phyloP scores from a whole-genome alignment of 1,139 yeast species.

The Trichomonascaceae sp. region DNA sequence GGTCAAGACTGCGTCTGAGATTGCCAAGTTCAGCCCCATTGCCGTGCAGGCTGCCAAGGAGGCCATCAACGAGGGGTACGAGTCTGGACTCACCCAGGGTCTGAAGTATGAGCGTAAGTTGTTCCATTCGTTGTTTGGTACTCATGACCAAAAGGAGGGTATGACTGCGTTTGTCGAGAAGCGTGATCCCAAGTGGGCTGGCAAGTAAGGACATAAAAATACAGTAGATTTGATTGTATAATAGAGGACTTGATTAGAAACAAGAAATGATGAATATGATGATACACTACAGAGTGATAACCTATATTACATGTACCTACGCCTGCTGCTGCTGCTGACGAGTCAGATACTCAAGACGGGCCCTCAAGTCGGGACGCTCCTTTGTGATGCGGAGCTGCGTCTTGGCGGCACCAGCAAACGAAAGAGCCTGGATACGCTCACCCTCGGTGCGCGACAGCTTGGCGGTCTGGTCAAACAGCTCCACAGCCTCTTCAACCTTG shows the following conservation, averaged over 20 bases:
- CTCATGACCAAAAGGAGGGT: slow-evolving; percentile 37
- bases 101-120: slow-evolving; percentile 31
- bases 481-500: slow-evolving; percentile 69
- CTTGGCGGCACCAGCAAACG: slow-evolving; percentile 70
- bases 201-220: slow-evolving; percentile 14
- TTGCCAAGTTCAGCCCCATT: slow-evolving; percentile 31
- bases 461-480: slow-evolving; percentile 70
- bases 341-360: slow-evolving; percentile 17
- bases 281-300: too few species aligned
- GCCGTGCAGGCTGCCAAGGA: slow-evolving; percentile 37
- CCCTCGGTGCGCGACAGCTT: slow-evolving; percentile 69
- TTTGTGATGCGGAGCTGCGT: slow-evolving; percentile 22
- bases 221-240: not conserved
- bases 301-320: too few species aligned
- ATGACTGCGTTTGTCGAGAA: slow-evolving; percentile 39
- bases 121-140: slow-evolving; percentile 34
- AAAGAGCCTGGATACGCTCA: slow-evolving; percentile 84
- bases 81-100: slow-evolving; percentile 29
- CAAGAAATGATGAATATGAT: too few species aligned
- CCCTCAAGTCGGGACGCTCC: slow-evolving; percentile 24
- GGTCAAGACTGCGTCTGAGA: slow-evolving; percentile 31
- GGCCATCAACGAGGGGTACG: slow-evolving; percentile 30
- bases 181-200: slow-evolving; percentile 30
- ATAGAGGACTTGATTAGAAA: not conserved
- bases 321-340: too few species aligned